Conservation (phyloP, 2,329 filamentous ascomycete genomes). For the Lecanosticta acicola region DNA sequence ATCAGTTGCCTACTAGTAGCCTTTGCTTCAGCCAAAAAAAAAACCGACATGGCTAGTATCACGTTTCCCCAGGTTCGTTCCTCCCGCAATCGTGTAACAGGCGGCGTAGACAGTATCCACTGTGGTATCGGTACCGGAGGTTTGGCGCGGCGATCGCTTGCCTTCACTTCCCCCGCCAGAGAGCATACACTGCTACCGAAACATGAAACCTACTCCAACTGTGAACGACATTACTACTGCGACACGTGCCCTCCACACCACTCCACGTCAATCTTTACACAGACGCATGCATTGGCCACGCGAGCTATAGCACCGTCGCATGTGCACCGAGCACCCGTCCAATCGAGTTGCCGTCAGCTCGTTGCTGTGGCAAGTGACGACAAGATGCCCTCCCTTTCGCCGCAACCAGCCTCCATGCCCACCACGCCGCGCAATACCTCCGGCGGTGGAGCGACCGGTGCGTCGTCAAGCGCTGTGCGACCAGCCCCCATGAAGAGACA, state of each 20-base stretch:
- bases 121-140: too few relatives aligned
- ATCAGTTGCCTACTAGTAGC: too few relatives aligned
- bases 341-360: background rate
- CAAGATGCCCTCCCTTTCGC: background rate
- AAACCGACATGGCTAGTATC: too few relatives aligned
- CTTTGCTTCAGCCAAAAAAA: too few relatives aligned
- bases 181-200: background rate
- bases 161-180: background rate
- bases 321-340: background rate
- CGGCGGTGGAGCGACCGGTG: conserved; percentile 6
- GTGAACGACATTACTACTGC: too few relatives aligned
- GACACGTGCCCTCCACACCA: background rate
- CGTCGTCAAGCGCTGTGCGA: conserved; percentile 7
- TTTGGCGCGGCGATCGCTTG: too few relatives aligned
- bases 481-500: conserved; percentile 28
- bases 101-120: too few relatives aligned
- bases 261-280: background rate
- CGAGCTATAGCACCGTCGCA: background rate
- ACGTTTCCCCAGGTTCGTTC: too few relatives aligned
- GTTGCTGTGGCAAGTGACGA: background rate
- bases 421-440: background rate
- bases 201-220: conserved; percentile 1
- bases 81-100: background rate
- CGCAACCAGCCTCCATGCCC: background rate
- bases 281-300: background rate